These are phyloP conservation scores for Stemphylium lycopersici DNA, from an alignment of 2,329 filamentous ascomycete species.

Conservation along the genomic window DNA sequence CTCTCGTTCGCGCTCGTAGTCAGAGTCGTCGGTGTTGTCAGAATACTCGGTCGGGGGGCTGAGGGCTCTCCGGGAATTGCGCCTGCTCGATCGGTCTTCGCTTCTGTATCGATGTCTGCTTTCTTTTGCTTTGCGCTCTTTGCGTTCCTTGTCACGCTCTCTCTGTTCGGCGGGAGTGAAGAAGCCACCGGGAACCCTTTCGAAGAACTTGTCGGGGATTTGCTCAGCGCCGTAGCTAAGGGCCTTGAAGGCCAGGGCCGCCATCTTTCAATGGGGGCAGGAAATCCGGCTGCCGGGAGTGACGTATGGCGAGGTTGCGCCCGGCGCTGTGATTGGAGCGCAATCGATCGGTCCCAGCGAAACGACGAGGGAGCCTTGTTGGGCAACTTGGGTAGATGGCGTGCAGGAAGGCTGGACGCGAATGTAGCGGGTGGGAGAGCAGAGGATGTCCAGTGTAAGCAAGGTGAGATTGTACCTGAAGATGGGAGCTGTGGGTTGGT, in stretches of 20 bases:
- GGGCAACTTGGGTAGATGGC: conserved; percentile 22
- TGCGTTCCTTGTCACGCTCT: conserved; percentile 28
- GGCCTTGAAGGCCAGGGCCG: conserved; percentile 48
- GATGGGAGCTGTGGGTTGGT: conserved; percentile 9
- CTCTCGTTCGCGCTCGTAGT: conserved; percentile 36
- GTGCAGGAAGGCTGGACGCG: conserved; percentile 20
- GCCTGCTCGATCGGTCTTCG: conserved; percentile 22
- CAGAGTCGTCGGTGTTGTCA: conserved; percentile 38
- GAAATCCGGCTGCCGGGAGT: conserved; percentile 36
- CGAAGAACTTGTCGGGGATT: conserved; percentile 48
- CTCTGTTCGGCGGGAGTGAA: conserved; percentile 44
- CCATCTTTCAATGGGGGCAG: conserved; percentile 36
- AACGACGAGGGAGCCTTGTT: conserved; percentile 26
- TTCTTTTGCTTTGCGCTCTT: conserved; percentile 22
- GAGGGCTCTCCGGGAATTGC: conserved; percentile 35
- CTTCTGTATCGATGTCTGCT: conserved; percentile 22
- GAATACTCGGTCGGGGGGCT: conserved; percentile 37
- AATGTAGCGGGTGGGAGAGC: conserved; percentile 12
- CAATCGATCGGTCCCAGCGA: conserved; percentile 15
- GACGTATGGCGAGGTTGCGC: conserved; percentile 39
- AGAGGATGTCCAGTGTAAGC: conserved; percentile 10
- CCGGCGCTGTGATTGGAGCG: conserved; percentile 42
- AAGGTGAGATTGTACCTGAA: conserved; percentile 13
- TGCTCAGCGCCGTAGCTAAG: conserved; percentile 47
- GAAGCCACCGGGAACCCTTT: conserved; percentile 47